phyloP scores from a whole-genome alignment of 768 basidiomycete genomes.

The Phallus indusiatus region DNA sequence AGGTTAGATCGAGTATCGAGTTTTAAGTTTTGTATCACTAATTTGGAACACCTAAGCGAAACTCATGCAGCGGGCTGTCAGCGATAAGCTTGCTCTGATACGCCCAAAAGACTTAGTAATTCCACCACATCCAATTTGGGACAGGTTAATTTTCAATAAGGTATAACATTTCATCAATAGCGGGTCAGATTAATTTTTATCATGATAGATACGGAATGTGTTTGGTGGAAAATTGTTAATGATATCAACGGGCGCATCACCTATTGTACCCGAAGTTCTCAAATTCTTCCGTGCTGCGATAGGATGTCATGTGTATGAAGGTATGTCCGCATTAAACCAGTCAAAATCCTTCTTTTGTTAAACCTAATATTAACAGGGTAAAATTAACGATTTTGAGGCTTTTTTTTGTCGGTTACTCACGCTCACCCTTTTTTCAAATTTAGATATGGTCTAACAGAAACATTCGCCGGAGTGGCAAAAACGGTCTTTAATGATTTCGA shows the following conservation, averaged over 20 bases:
- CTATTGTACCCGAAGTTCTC: background rate
- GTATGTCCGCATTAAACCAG: background rate
- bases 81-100: background rate
- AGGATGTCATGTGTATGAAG: background rate
- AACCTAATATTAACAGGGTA: background rate
- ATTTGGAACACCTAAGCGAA: background rate
- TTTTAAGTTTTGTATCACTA: background rate
- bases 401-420: background rate
- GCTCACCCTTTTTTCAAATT: background rate
- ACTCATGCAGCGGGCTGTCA: background rate
- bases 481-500: background rate
- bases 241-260: background rate
- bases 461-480: background rate
- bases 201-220: background rate
- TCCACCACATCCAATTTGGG: background rate
- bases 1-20: background rate
- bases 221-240: background rate
- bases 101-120: background rate
- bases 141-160: background rate
- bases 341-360: too few relatives aligned
- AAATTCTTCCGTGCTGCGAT: background rate
- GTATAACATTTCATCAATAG: background rate
- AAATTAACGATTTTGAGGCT: background rate
- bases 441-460: background rate
- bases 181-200: background rate